Evolutionary conservation across 2,329 filamentous ascomycete species (phyloP).

Genomic region (Huntiella decipiens): DNA sequence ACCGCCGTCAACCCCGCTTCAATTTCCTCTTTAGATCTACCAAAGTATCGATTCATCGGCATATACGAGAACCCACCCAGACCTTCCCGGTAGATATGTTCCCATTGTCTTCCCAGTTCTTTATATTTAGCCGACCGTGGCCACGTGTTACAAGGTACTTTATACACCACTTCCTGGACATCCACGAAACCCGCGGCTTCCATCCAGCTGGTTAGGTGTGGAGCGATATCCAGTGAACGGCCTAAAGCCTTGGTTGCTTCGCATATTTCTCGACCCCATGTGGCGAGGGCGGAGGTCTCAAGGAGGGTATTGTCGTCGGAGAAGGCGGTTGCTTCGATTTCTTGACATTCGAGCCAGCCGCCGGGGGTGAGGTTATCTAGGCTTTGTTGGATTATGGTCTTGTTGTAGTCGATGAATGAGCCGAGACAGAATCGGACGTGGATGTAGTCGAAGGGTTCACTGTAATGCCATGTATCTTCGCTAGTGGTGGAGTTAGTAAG

Average conservation of each 20-base stretch:
- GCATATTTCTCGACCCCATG: slow-evolving; percentile 24
- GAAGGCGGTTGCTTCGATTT: slow-evolving; percentile 20
- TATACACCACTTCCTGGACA: slow-evolving; percentile 31
- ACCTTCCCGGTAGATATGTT: slow-evolving; percentile 23
- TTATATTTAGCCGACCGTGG: slow-evolving; percentile 26
- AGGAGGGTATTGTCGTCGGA: slow-evolving; percentile 29
- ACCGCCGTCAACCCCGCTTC: slow-evolving; percentile 33
- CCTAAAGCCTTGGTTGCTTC: slow-evolving; percentile 20
- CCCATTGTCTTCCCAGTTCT: slow-evolving; percentile 27
- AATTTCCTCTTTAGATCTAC: slow-evolving; percentile 26
- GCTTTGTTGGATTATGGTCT: slow-evolving; percentile 31
- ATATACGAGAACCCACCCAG: slow-evolving; percentile 26
- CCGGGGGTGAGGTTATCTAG: slow-evolving; percentile 30
- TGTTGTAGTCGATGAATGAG: slow-evolving; percentile 29
- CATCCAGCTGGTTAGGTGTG: slow-evolving; percentile 20
- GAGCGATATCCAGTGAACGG: slow-evolving; percentile 21
- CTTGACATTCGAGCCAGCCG: slow-evolving; percentile 36
- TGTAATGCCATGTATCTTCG: slow-evolving; percentile 30
- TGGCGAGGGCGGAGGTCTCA: slow-evolving; percentile 20
- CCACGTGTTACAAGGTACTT: slow-evolving; percentile 36
- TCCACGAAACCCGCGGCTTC: slow-evolving; percentile 35
- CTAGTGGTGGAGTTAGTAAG: slow-evolving; percentile 16
- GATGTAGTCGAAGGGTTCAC: slow-evolving; percentile 36
- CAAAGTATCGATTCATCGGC: slow-evolving; percentile 23
- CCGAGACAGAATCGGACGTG: slow-evolving; percentile 31